phyloP scores from a whole-genome alignment of 2,329 filamentous ascomycete species.

The Mollisiaceae sp. region DNA sequence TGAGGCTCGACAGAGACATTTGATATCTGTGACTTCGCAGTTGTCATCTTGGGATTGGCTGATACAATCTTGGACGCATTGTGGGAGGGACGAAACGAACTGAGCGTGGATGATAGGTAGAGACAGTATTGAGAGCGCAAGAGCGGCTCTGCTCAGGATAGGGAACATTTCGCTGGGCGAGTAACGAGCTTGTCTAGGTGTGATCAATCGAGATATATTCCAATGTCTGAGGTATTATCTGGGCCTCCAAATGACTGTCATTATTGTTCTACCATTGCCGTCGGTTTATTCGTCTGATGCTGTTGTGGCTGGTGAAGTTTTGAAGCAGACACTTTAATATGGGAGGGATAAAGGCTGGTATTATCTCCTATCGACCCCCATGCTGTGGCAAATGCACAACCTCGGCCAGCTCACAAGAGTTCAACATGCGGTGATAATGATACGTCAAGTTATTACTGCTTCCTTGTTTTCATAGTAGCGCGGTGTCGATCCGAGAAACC shows the following conservation, averaged over 20 bases:
- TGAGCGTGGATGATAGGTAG: slow-evolving; percentile 36
- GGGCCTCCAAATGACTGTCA: background rate
- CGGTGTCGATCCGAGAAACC: slow-evolving; percentile 9
- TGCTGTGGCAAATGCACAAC: slow-evolving; percentile 28
- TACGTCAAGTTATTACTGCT: slow-evolving; percentile 9
- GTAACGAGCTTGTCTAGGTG: background rate
- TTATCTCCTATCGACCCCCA: slow-evolving; percentile 12
- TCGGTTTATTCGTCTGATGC: too few relatives aligned
- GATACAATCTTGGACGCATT: slow-evolving; percentile 47
- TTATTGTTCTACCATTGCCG: background rate
- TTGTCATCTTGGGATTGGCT: slow-evolving; percentile 39
- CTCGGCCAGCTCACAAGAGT: slow-evolving; percentile 9
- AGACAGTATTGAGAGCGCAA: slow-evolving; percentile 18
- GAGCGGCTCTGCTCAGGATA: slow-evolving; percentile 1
- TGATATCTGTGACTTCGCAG: slow-evolving; percentile 42
- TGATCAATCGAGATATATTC: background rate
- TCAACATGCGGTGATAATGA: background rate
- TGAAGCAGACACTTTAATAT: background rate
- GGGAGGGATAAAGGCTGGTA: background rate
- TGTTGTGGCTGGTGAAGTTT: background rate
- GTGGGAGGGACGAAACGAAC: slow-evolving; percentile 36
- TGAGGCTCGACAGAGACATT: slow-evolving; percentile 47
- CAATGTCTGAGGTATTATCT: slow-evolving; percentile 4
- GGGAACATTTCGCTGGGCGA: slow-evolving; percentile 18
- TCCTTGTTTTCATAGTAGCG: slow-evolving; percentile 29